A percentile compares a stretch with the other conserved stretches of the same genome.
Conservation (phyloP, 495 filamentous ascomycete genomes). For the Monascus purpureus region DNA sequence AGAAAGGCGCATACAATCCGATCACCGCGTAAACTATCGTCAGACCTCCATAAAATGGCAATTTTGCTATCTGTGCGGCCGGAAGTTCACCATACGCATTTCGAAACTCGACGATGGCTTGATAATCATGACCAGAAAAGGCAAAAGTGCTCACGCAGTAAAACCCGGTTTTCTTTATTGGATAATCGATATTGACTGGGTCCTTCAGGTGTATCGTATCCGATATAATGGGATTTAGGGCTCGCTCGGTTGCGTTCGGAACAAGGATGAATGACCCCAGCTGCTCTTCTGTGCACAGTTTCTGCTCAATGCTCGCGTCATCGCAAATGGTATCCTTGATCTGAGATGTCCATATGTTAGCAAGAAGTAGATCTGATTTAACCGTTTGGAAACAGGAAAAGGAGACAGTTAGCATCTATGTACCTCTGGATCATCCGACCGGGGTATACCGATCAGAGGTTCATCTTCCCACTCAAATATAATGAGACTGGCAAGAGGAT, state of each 20-base stretch:
- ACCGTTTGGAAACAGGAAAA: background rate
- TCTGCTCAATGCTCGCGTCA: slow-evolving; percentile 44
- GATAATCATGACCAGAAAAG: slow-evolving; percentile 49
- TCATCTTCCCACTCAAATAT: slow-evolving; percentile 92
- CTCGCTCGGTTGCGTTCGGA: slow-evolving; percentile 52
- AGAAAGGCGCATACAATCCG: slow-evolving; percentile 39
- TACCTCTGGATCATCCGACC: slow-evolving; percentile 22
- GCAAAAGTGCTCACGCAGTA: slow-evolving; percentile 79
- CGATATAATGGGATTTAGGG: slow-evolving; percentile 58
- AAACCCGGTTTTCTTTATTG: slow-evolving; percentile 79
- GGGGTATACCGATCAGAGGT: slow-evolving; percentile 50
- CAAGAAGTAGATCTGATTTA: background rate
- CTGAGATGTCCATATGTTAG: slow-evolving; percentile 12
- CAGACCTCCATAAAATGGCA: slow-evolving; percentile 92
- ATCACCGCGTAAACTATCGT: slow-evolving; percentile 90
- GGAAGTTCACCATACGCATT: slow-evolving; percentile 96
- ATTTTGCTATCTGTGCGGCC: slow-evolving; percentile 86
- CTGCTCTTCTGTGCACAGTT: slow-evolving; percentile 57
- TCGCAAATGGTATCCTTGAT: slow-evolving; percentile 68
- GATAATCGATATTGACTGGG: slow-evolving; percentile 60
- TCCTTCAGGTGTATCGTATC: slow-evolving; percentile 71
- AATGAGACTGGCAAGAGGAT: slow-evolving; percentile 70
- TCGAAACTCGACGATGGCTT: slow-evolving; percentile 74
- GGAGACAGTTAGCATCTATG: background rate
- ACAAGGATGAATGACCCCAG: slow-evolving; percentile 77